Evolutionary conservation across 345 rosid genomes (phyloP), one percentile per base, ranked within the genome.

Genomic region (Arabidopsis suecica): DNA sequence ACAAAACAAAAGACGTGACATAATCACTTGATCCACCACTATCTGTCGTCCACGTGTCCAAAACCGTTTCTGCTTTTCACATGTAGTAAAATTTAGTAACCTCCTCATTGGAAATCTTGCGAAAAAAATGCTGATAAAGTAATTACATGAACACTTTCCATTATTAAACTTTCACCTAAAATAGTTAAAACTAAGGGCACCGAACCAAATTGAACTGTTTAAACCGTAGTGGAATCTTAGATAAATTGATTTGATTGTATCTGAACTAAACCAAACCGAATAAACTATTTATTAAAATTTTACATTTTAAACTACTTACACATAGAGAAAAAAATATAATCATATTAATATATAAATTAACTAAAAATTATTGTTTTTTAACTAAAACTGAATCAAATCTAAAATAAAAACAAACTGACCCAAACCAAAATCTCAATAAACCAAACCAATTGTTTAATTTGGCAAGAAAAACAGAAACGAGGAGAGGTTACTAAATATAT

Each of bases 1-100:
- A 61, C 6, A 28, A 72, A 71, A 45, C 6, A 28, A 72, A 71
- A 45, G 65, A 65, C 78, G 78, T 74, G 78, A 12, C 23, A 45
- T 65, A 65, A 44, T 64, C 64, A 64, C 63, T 55, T 73, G 10
- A 55, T 23, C 65, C 9, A 33, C 71, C 64, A 73, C 5, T 54
- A 41, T 12, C 0, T 55, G 1, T 10, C 65, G 1, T 34, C 58
- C 71, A 65, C 71, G 71, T 63, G 47, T 45, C 2, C 0, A 2
- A 6, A 20, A 45, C 16, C 6, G 13, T 37, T 47, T 56, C 36
- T 28, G 13, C 45, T 28, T 34, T 47, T 2, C 18, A 8, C 7
- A 44, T 16, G 18, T 44, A 6, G 49, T 14, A 36, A 62, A 7
- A 40, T 44, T 44, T 1, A 44, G 28, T 47, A 49, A 18, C 9